Evolutionary conservation across 75 land plant species (phyloP).

Genomic region (Chamaecyparis obtusa): DNA sequence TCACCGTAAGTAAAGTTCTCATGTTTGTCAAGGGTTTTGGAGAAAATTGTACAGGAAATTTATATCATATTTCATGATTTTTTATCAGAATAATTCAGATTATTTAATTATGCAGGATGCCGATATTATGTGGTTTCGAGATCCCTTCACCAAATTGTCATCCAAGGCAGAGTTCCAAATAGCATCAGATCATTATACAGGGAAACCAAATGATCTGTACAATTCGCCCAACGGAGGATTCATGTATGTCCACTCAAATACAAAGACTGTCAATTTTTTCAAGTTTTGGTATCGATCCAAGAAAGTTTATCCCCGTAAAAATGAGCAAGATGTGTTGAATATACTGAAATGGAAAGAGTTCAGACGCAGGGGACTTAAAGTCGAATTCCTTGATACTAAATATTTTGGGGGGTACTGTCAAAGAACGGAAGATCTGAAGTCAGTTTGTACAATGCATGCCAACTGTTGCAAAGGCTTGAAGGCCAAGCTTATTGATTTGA

Average conservation of each 20-base stretch:
- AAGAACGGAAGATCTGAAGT: constrained; percentile 21
- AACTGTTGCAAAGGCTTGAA: constrained; percentile 4
- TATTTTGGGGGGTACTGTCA: constrained; percentile 25
- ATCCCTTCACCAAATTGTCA: constrained; percentile 37
- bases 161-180: constrained; percentile 45
- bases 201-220: constrained; percentile 30
- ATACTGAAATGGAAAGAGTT: constrained; percentile 29
- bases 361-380: constrained; percentile 34
- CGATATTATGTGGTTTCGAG: no score
- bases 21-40: background rate
- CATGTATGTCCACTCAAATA: no score
- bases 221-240: constrained; percentile 55
- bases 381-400: constrained; percentile 4
- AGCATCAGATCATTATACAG: constrained; percentile 52
- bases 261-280: no score
- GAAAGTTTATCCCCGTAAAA: no score
- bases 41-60: background rate
- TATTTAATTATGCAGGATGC: background rate
- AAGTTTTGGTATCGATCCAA: no score
- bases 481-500: no score
- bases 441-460: constrained; percentile 51
- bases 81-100: background rate
- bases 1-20: background rate
- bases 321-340: constrained; percentile 20
- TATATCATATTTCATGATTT: background rate